Conservation (phyloP, 306 rosid genomes). For the Acacia confusa region DNA sequence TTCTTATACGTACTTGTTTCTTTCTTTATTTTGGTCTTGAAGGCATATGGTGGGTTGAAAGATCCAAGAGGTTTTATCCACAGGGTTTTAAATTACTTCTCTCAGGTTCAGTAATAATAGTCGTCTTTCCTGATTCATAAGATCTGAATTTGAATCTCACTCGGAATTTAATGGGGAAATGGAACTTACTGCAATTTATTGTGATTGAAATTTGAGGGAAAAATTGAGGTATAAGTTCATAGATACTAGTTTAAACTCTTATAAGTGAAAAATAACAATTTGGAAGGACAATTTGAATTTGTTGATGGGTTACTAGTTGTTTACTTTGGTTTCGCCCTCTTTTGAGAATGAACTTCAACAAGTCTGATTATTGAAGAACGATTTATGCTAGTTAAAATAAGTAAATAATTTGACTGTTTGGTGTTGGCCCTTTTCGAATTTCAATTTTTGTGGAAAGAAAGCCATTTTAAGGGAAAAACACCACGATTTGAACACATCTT, state of each 20-base stretch:
- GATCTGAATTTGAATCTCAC: background rate
- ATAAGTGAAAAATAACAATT: too few relatives aligned
- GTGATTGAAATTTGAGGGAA: background rate
- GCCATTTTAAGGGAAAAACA: background rate
- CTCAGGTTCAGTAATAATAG: background rate
- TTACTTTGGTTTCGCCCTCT: background rate
- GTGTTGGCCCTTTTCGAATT: background rate
- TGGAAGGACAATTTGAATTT: background rate
- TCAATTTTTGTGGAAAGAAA: background rate
- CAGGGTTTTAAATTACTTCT: background rate
- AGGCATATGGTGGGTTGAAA: background rate
- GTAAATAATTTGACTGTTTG: background rate
- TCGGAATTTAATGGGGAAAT: background rate
- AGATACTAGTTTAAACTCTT: background rate
- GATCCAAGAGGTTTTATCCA: slow-evolving; percentile 1
- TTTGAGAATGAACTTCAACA: background rate
- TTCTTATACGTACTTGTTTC: background rate
- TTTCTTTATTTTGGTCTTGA: background rate
- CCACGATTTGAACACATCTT: background rate
- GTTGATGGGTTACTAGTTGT: background rate
- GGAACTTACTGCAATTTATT: background rate
- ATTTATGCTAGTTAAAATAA: too few relatives aligned
- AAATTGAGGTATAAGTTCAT: background rate
- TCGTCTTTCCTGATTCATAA: background rate
- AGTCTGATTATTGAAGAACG: too few relatives aligned